Base-by-base conservation (phyloP, 352 stramenopile species). In the Pythium sukuiense region DNA sequence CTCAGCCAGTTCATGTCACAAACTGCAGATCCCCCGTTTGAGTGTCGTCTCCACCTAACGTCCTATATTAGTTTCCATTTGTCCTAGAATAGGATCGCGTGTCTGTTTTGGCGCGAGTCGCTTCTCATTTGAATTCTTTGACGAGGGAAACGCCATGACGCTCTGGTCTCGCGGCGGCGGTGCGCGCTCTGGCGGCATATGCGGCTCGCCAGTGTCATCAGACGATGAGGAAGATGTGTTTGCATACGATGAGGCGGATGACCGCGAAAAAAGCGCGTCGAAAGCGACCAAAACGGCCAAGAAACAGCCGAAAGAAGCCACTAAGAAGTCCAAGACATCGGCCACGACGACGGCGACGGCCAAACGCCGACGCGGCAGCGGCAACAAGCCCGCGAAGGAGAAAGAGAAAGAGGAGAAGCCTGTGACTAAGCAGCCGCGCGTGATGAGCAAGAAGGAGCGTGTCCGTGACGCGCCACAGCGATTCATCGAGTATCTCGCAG, bases 401-500 rank as follows among this genome's bases (percentile, higher is more conserved):
- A 18, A 29, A 3, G 33, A 12, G 6, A 18, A 29, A 3, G 50
- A 46, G 3, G 33, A 14, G 48, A 45, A 4, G 27, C 24, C 41
- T 29, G 24, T 35, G 24, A 14, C 54, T 5, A 50, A 61, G 50
- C 59, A 26, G 16, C 52, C n/a, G 33, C 30, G 32, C 61, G 43
- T 58, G 72, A 70, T 58, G 41, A 77, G 78, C 58, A 72, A 72
- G 55, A 83, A 79, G 18, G 70, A 87, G 37, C 62, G 90, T 29
- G 53, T 92, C 35, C 60, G 68, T 2, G 66, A 71, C 9, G 81
- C 79, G 5, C 72, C 84, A 26, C 65, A 67, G 54, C 69, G 77
- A 24, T 83, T 88, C 43, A 73, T 85, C 29, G 70, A 80, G 61
- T 91, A 89, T 61, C 66, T 94, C 30, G 53, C 67, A 1, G 67